phyloP scores from a whole-genome alignment of 805 yeast species.

The Ogataea kodamae region DNA sequence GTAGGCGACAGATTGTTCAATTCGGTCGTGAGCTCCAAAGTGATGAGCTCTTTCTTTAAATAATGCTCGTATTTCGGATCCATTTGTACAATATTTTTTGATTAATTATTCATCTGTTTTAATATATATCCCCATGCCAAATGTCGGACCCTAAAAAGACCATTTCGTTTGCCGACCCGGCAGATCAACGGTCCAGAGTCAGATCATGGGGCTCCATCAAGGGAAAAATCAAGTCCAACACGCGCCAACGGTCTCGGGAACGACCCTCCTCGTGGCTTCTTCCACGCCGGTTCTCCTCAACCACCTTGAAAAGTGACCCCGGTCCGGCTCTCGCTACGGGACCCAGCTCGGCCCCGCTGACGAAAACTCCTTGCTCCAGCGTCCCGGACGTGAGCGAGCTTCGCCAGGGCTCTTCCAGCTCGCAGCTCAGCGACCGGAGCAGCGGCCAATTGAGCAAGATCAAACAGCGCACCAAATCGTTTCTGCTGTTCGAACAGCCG shows the following conservation, averaged over 20 bases:
- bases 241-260: constrained; percentile 12
- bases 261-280: constrained; percentile 11
- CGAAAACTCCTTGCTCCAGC: constrained; percentile 4
- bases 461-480: constrained; percentile 17
- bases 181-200: constrained; percentile 2
- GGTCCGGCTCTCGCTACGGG: constrained; percentile 1
- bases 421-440: constrained; percentile 13
- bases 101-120: constrained; percentile 1
- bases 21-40: constrained; percentile 60
- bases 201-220: constrained; percentile 24
- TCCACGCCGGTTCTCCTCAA: constrained; percentile 15
- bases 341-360: constrained; percentile 7
- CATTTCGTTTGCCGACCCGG: constrained; percentile 3
- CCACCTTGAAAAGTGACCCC: constrained; percentile 4
- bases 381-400: constrained; percentile 7
- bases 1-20: constrained; percentile 45
- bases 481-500: constrained; percentile 18
- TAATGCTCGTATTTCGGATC: constrained; percentile 78
- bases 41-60: constrained; percentile 75
- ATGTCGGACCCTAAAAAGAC: constrained; percentile 8
- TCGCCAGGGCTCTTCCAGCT: constrained; percentile 11
- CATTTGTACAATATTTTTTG: constrained; percentile 27
- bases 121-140: no score
- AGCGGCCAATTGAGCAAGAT: constrained; percentile 13
- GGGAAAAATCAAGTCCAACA: constrained; percentile 15